Percentiles rank a stretch among this genome's conserved stretches.
Evolutionary conservation across 2,329 filamentous ascomycete genomes (phyloP).

Genomic region (Grosmannia serpens): DNA sequence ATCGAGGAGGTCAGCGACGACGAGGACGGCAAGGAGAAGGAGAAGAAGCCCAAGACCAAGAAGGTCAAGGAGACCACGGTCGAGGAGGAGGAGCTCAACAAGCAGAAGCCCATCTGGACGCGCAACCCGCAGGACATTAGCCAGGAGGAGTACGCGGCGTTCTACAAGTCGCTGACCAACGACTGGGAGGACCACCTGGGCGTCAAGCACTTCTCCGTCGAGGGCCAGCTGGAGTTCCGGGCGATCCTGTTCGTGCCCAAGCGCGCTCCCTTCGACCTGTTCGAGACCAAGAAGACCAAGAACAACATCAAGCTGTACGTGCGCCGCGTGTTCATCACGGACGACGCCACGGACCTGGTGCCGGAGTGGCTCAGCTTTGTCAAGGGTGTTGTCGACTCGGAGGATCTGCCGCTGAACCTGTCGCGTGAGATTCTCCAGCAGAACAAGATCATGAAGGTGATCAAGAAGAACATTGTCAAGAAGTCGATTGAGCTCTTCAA

Average conservation of each 20-base stretch:
- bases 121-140: conserved; percentile 93
- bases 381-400: conserved; percentile 99
- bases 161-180: conserved; percentile 99
- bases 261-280: conserved; percentile 98
- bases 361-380: conserved; percentile 99
- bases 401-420: conserved; percentile 98
- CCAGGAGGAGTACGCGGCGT: conserved; percentile 92
- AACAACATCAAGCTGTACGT: conserved; percentile 99
- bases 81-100: conserved; percentile 99
- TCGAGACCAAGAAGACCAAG: conserved; percentile 99
- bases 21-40: conserved; percentile 68
- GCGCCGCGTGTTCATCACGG: conserved; percentile 99
- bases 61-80: conserved; percentile 98
- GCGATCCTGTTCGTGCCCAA: conserved; percentile 99
- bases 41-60: conserved; percentile 98
- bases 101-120: conserved; percentile 99
- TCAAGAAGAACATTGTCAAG: conserved; percentile 99
- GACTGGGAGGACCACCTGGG: conserved; percentile 99
- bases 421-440: conserved; percentile 99
- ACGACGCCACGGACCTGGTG: conserved; percentile 97
- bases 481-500: conserved; percentile 99
- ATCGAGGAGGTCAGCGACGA: conserved; percentile 85
- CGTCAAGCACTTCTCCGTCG: conserved; percentile 99
- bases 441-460: conserved; percentile 99
- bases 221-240: conserved; percentile 99